A percentile compares a stretch with the other conserved stretches of the same genome.
Conservation (phyloP, 192 early-diverging fungal species). For the Spizellomyces punctatus region DNA sequence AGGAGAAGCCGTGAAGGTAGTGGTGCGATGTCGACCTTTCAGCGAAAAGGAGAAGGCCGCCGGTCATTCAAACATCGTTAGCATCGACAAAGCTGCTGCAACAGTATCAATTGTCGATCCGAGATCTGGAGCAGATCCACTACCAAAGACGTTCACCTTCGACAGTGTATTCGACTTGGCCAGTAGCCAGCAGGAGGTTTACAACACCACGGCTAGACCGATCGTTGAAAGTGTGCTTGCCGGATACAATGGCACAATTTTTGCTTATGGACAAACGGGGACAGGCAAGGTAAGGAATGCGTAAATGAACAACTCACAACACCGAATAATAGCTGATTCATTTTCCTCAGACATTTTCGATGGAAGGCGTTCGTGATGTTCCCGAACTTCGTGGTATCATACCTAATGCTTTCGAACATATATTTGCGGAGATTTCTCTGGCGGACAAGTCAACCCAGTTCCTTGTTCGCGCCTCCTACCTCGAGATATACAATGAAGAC, state of each 20-base stretch:
- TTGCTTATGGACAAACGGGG: slow-evolving; percentile 65
- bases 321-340: neutral
- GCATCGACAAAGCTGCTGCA: slow-evolving; percentile 50
- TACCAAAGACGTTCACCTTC: slow-evolving; percentile 64
- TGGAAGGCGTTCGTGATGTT: slow-evolving; percentile 71
- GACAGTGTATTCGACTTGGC: slow-evolving; percentile 61
- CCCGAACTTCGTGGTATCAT: slow-evolving; percentile 68
- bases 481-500: slow-evolving; percentile 94
- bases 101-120: slow-evolving; percentile 55
- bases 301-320: neutral
- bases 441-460: slow-evolving; percentile 62
- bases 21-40: slow-evolving; percentile 66
- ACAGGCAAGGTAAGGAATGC: slow-evolving; percentile 57
- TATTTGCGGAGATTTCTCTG: slow-evolving; percentile 57
- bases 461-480: slow-evolving; percentile 84
- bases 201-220: slow-evolving; percentile 56
- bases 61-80: slow-evolving; percentile 57
- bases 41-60: slow-evolving; percentile 61
- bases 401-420: slow-evolving; percentile 68
- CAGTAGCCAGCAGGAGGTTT: slow-evolving; percentile 58
- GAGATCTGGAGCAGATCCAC: slow-evolving; percentile 25
- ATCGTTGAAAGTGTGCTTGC: slow-evolving; percentile 63
- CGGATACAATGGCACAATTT: slow-evolving; percentile 69
- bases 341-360: slow-evolving; percentile 65
- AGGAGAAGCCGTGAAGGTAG: slow-evolving; percentile 59